Percentiles rank a stretch among this genome's conserved stretches.
Evolutionary conservation across 257 asterid genomes (phyloP).

Genomic region (Nemophila menziesii): DNA sequence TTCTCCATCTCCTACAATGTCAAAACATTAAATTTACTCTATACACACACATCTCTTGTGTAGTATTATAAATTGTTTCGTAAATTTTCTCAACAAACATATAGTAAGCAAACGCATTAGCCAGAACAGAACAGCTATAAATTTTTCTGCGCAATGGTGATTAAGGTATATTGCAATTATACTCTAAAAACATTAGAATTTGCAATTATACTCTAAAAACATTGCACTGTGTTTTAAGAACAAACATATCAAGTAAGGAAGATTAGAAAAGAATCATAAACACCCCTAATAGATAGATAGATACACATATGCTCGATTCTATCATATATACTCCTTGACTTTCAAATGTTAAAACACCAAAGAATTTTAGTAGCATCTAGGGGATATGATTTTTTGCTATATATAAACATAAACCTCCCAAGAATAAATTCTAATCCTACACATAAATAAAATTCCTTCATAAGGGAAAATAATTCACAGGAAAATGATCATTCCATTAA

Average conservation of each 20-base stretch:
- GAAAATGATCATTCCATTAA: not conserved
- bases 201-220: not conserved
- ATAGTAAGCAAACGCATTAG: not conserved
- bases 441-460: not conserved
- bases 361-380: not conserved
- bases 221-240: not conserved
- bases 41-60: not conserved
- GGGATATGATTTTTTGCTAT: not conserved
- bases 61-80: not conserved
- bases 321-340: not conserved
- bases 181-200: not conserved
- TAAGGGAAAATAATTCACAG: not conserved
- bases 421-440: not conserved
- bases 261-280: not conserved
- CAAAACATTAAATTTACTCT: too few species aligned
- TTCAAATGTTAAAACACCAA: not conserved
- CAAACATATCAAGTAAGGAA: not conserved
- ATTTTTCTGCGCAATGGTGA: not conserved
- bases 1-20: conserved; percentile 28
- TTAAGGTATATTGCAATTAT: not conserved
- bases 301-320: not conserved
- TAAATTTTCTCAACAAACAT: too few species aligned
- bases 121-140: not conserved
- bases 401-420: not conserved
- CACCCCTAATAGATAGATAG: not conserved